Evolutionary conservation across 768 basidiomycete species (phyloP), one percentile per base, ranked within the genome.

Genomic region (Collybia mongolica): DNA sequence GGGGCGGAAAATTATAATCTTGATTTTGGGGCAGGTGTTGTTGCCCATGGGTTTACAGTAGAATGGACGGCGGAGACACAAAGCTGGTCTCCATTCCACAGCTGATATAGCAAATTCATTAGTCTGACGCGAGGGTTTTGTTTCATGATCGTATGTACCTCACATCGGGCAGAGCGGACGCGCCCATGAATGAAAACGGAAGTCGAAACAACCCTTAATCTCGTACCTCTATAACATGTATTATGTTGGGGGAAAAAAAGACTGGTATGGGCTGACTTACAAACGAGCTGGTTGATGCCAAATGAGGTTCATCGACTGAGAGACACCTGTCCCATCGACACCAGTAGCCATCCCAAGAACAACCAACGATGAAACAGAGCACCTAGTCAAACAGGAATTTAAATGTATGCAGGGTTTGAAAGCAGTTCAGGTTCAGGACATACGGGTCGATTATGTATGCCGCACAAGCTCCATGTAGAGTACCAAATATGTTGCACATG

Each of bases 381-480:
- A 78, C 18, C 79, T 80, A 48, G 2, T 15, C 6, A 43, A 23
- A 28, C 11, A 20, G 23, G 22, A 15, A 43, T 42, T 15, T 26
- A 41, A n/a, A 50, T 35, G 47, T 32, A 6, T 32, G 3, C 32
- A 32, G 39, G 5, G 6, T 19, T 29, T 14, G n/a, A 28, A 38
- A 19, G n/a, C 28, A 19, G 14, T 17, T 32, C 35, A 37, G 6
- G 39, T 6, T 29, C 26, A 28, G 12, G 35, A 64, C 79, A 22
- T 54, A 79, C 83, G 70, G 68, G 63, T 83, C 82, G 24, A 83
- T 70, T 24, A 84, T 67, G 53, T 81, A 74, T 0, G 77, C 80
- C 3, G 77, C 73, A 56, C 81, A 84, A 5, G 70, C 81, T 1
- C 82, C 83, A 45, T 84, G 83, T n/a, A 84, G 48, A 15, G 66